Conservation (phyloP, 129 eudicot species). For the Chrysanthemum lavandulifolium region DNA sequence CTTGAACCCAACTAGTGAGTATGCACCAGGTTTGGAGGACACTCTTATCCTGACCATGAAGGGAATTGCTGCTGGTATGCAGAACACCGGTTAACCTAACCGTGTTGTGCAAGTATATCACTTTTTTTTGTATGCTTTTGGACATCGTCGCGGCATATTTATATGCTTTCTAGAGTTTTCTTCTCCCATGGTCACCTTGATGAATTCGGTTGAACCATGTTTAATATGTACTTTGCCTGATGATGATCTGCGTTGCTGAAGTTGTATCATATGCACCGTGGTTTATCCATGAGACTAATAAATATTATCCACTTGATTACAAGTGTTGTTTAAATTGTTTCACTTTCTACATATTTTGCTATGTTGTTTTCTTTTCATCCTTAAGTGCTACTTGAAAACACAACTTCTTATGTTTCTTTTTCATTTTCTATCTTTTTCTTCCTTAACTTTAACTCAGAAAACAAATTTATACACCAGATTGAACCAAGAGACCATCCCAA, state of each 20-base stretch:
- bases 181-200: not conserved
- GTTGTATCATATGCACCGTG: slow-evolving; percentile 27
- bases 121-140: slow-evolving; percentile 11
- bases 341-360: not conserved
- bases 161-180: slow-evolving; percentile 30
- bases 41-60: slow-evolving; percentile 98
- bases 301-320: slow-evolving; percentile 26
- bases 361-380: not conserved
- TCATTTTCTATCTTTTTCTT: no score
- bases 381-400: no score
- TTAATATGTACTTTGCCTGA: not conserved
- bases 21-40: slow-evolving; percentile 98
- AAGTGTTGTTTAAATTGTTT: slow-evolving; percentile 14
- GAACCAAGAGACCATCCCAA: no score
- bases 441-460: no score
- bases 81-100: slow-evolving; percentile 75
- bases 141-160: slow-evolving; percentile 26
- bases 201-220: not conserved
- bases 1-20: slow-evolving; percentile 87
- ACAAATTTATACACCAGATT: no score
- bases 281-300: slow-evolving; percentile 20
- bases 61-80: slow-evolving; percentile 99
- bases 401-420: no score
- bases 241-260: slow-evolving; percentile 22
- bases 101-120: not conserved